Conservation (phyloP, 768 basidiomycete genomes). For the Lentinula aciculospora region DNA sequence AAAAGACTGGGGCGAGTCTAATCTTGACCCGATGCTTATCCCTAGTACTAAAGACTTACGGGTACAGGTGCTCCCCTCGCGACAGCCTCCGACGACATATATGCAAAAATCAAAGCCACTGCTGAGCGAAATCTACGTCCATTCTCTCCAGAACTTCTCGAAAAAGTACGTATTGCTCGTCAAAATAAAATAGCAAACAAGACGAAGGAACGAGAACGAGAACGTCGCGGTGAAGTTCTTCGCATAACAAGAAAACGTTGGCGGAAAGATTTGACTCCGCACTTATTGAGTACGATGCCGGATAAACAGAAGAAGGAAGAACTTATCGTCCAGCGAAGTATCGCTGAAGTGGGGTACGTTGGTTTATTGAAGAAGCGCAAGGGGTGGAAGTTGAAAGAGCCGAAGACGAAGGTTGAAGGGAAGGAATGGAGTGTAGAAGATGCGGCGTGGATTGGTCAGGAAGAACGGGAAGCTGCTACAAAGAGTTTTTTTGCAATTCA, state of each 20-base stretch:
- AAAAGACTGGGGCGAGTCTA: background rate
- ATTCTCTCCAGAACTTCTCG: slow-evolving; percentile 44
- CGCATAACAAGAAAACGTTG: slow-evolving; percentile 38
- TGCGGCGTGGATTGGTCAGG: slow-evolving; percentile 7
- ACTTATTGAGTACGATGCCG: slow-evolving; percentile 48
- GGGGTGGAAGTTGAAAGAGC: slow-evolving; percentile 27
- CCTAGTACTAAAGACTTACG: background rate
- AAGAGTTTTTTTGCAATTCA: background rate
- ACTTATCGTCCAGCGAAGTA: slow-evolving; percentile 38
- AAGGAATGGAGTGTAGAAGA: slow-evolving; percentile 9
- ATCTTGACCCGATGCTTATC: background rate
- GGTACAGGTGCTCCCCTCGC: slow-evolving; percentile 31
- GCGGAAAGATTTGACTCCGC: slow-evolving; percentile 58
- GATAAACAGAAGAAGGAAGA: slow-evolving; percentile 42
- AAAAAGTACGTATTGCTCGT: slow-evolving; percentile 48
- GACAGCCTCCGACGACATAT: slow-evolving; percentile 23
- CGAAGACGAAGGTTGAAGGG: slow-evolving; percentile 4
- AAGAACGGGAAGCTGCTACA: background rate
- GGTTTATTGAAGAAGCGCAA: slow-evolving; percentile 54
- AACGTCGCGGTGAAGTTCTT: slow-evolving; percentile 59
- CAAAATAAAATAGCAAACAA: slow-evolving; percentile 59
- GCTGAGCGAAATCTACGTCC: slow-evolving; percentile 19
- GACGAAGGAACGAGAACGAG: slow-evolving; percentile 53
- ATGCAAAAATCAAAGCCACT: background rate
- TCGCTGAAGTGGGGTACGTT: slow-evolving; percentile 67